Evolutionary conservation across 2,329 filamentous ascomycete species (phyloP), one percentile per base, ranked within the genome.

Genomic region (Diaporthe sp.): DNA sequence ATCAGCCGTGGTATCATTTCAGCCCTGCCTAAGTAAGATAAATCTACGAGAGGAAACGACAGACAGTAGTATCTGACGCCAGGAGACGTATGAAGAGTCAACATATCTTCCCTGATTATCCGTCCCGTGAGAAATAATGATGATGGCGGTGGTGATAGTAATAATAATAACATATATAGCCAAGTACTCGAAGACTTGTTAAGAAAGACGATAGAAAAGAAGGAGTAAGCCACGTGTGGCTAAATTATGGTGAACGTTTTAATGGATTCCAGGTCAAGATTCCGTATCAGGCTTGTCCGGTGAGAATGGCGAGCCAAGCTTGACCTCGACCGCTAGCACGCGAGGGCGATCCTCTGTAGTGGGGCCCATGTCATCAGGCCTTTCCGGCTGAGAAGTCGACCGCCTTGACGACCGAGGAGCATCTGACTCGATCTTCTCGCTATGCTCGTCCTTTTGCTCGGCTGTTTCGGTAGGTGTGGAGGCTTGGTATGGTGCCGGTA

Each of bases 241-340:
- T 57, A 45, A 4, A 42, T 58, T 50, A 50, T 35, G n/a, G 4
- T 22, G 9, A 10, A 30, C 30, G n/a, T 15, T 28, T 30, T 4
- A 15, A 17, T n/a, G 33, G 54, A 13, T 30, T 54, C 30, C 17
- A 25, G 28, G 6, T 71, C 42, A 75, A 1, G 40, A 10, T n/a
- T 68, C 66, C 12, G 33, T 54, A 8, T 52, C 67, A 4, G 22
- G 33, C 35, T 38, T 68, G 12, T 64, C 74, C 15, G 73, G 75
- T 47, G 73, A 71, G 35, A 72, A 76, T 0, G 75, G 75, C 9
- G 75, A 69, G 22, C 72, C 75, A 35, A 76, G 72, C 64, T 74
- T 76, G 55, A 76, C 72, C 61, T 76, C 72, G 19, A 74, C 61
- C 10, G 25, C 64, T 15, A 60, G 54, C 15, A 67, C 61, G 3